Base-by-base conservation (phyloP, 2,329 filamentous ascomycete species). In the Colletotrichum sp. region DNA sequence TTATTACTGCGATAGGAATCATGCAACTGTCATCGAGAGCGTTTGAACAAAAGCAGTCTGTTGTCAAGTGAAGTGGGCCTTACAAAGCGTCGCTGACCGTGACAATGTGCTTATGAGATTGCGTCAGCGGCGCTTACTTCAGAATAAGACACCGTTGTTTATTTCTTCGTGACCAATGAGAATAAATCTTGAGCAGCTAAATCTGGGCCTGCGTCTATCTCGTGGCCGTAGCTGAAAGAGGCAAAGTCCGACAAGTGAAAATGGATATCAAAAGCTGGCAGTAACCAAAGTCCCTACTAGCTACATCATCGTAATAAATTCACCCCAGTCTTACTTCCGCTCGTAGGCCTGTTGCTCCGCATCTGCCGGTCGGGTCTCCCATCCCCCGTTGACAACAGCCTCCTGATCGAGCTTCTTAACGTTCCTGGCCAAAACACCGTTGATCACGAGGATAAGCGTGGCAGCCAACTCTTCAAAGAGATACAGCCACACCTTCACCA, bases 1-100 rank as follows among this genome's bases (percentile, higher is more conserved):
- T 26, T 21, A 57, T 4, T 0, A 26, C 52, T 1, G 52, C 21
- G 0, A 0, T 7, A 21, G 7, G 4, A 57, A 4, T 4, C 6
- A 57, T 26, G 0, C 21, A 2, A 14, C 7, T 18, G 3, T 4
- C 16, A 18, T 43, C 16, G 8, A 43, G 16, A 43, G 16, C 4
- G 8, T 43, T 18, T 5, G 16, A 43, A 43, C 2, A 43, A 3
- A 43, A 39, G 14, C 36, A 43, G 36, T 48, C 5, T n/a, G 39
- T 7, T 52, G n/a, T 13, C 3, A 21, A 52, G 6, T 21, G 43
- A 21, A 21, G 43, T 4, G 4, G 43, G n/a, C 43, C 18, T 6
- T 6, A 24, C 24, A 8, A 18, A 43, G 16, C 36, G 36, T n/a
- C 18, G 18, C 43, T 52, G n/a, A 7, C 1, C 10, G 43, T 52